Percentiles rank a stretch among this genome's conserved stretches.
Conservation (phyloP, 2,329 filamentous ascomycete species). For the Phialemonium atrogriseum region DNA sequence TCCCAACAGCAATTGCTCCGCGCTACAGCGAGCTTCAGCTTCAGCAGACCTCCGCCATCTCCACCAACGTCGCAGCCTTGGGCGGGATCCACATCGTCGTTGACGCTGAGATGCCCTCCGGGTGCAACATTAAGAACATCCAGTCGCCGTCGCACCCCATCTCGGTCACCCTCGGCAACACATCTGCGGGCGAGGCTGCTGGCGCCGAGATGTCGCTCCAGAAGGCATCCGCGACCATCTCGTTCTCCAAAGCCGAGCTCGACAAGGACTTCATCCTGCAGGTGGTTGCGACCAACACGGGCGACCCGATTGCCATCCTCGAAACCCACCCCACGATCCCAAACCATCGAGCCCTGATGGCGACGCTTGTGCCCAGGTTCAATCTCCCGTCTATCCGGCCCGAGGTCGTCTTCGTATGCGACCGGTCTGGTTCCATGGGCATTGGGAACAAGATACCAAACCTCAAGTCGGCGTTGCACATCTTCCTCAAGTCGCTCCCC, state of each 20-base stretch:
- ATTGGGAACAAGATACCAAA: constrained; percentile 37
- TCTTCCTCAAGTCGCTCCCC: constrained; percentile 60
- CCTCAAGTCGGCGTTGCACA: constrained; percentile 45
- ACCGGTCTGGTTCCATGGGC: constrained; percentile 61
- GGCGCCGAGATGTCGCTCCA: constrained; percentile 42
- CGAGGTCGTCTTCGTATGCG: constrained; percentile 66
- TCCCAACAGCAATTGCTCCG: constrained; percentile 59
- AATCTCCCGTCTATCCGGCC: constrained; percentile 42
- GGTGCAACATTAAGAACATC: constrained; percentile 50
- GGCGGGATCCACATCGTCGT: constrained; percentile 45
- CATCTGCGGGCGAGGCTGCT: constrained; percentile 30
- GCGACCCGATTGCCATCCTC: constrained; percentile 54
- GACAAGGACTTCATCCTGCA: constrained; percentile 61
- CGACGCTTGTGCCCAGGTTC: constrained; percentile 63
- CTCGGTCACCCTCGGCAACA: constrained; percentile 53
- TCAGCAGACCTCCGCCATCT: too few species aligned
- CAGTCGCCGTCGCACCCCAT: constrained; percentile 63
- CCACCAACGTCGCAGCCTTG: constrained; percentile 11
- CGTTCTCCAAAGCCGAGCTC: constrained; percentile 42
- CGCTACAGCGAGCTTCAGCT: constrained; percentile 52
- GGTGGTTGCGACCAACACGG: constrained; percentile 50
- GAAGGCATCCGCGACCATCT: constrained; percentile 54
- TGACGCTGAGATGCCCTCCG: constrained; percentile 49
- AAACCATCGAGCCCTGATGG: constrained; percentile 59
- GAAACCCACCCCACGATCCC: constrained; percentile 56